Percentiles rank a stretch among this genome's conserved stretches.
Conservation (phyloP, 306 rosid genomes). For the Coriaria nepalensis region DNA sequence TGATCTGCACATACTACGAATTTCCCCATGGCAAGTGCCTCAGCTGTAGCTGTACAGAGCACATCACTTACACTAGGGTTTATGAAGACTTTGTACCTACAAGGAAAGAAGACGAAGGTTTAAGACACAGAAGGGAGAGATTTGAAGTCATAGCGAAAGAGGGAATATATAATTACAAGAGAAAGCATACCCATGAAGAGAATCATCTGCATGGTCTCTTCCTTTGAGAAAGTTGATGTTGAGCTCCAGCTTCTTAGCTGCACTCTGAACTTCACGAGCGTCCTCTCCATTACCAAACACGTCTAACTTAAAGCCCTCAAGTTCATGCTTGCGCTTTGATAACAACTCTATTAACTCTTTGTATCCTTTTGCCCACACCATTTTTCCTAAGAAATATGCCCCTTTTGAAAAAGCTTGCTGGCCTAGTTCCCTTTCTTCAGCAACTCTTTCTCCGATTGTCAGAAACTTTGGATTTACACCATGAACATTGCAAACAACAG, state of each 20-base stretch:
- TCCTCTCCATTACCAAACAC: conserved; percentile 96
- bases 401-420: conserved; percentile 74
- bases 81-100: conserved; percentile 94
- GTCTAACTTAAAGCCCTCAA: conserved; percentile 80
- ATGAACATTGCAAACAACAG: conserved; percentile 86
- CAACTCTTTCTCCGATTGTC: conserved; percentile 74
- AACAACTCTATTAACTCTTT: conserved; percentile 76
- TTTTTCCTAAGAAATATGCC: conserved; percentile 96
- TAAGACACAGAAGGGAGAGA: neutral
- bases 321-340: conserved; percentile 59
- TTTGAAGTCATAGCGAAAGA: neutral
- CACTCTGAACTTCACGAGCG: conserved; percentile 70
- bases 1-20: conserved; percentile 92
- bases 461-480: conserved; percentile 96
- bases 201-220: conserved; percentile 91
- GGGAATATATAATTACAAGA: conserved; percentile 1
- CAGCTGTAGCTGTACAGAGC: conserved; percentile 95
- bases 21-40: conserved; percentile 99
- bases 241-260: conserved; percentile 70
- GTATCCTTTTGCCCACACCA: conserved; percentile 99
- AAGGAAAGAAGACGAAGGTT: conserved; percentile 17
- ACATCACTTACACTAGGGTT: conserved; percentile 94
- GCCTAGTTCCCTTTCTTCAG: conserved; percentile 66
- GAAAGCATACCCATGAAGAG: conserved; percentile 67
- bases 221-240: conserved; percentile 87